Percentiles rank a stretch among this genome's conserved stretches.
Conservation (phyloP, 2,329 filamentous ascomycete genomes). For the Paecilomyces niveus region DNA sequence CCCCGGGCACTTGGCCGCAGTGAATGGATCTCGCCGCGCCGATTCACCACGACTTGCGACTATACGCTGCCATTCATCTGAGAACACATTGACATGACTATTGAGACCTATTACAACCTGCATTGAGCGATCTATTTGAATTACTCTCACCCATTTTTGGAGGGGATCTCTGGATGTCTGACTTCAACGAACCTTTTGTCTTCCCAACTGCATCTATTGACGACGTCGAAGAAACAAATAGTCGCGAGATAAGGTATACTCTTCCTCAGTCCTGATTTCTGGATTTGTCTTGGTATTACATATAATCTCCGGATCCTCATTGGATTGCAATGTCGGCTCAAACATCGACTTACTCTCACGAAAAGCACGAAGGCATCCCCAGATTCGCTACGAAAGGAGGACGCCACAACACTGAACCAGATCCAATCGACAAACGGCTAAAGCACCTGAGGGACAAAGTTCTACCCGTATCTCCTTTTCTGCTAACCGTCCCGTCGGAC, state of each 20-base stretch:
- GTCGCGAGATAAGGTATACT: not conserved
- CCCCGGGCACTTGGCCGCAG: not conserved
- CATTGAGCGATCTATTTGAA: not conserved
- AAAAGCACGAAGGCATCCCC: conserved; percentile 17
- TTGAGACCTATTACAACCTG: not conserved
- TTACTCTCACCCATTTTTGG: not conserved
- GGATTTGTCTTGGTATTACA: not conserved
- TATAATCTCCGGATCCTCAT: not conserved
- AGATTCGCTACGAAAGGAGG: conserved; percentile 14
- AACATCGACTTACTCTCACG: conserved; percentile 19
- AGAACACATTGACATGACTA: not conserved
- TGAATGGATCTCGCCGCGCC: not conserved
- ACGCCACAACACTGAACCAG: conserved; percentile 16
- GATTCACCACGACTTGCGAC: not conserved
- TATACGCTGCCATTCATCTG: not conserved
- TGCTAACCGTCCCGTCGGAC: conserved; percentile 41
- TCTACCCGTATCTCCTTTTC: conserved; percentile 38
- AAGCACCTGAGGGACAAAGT: conserved; percentile 34
- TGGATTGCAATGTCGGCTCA: conserved; percentile 35
- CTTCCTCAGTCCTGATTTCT: not conserved
- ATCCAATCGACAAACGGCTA: conserved; percentile 29
- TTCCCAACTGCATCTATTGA: not conserved
- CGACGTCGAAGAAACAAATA: not conserved
- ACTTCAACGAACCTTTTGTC: not conserved
- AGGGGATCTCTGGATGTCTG: not conserved